Conservation (phyloP, 805 yeast species). For the Monosporozyma aerobia region DNA sequence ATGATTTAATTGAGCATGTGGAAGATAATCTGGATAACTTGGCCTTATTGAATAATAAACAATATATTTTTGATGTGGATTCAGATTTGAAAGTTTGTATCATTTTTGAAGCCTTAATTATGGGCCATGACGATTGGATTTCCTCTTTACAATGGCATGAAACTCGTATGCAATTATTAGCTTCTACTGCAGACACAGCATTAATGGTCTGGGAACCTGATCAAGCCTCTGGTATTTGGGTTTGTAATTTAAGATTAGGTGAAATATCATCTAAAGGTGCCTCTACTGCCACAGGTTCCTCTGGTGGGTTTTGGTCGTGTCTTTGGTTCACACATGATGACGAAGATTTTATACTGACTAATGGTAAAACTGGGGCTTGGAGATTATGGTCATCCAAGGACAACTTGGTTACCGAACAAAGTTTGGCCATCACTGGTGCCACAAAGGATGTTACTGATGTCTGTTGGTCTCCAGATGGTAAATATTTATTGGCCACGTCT, state of each 20-base stretch:
- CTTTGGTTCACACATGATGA: constrained; percentile 52
- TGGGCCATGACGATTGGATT: constrained; percentile 99
- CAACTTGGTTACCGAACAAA: constrained; percentile 35
- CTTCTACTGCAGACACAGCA: constrained; percentile 89
- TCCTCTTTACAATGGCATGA: constrained; percentile 73
- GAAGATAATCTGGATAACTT: constrained; percentile 42
- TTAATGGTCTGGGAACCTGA: constrained; percentile 93
- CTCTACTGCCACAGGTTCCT: constrained; percentile 94
- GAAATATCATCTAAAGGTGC: constrained; percentile 95
- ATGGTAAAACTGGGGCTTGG: constrained; percentile 91
- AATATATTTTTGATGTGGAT: constrained; percentile 45
- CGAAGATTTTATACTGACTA: constrained; percentile 54
- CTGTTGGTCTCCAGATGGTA: constrained; percentile 62
- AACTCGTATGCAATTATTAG: constrained; percentile 48
- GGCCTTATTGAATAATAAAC: constrained; percentile 58
- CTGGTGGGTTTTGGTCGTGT: constrained; percentile 62
- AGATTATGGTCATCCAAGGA: constrained; percentile 52
- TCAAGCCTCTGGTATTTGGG: constrained; percentile 79
- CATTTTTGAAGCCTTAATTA: constrained; percentile 81
- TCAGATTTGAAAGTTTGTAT: constrained; percentile 41
- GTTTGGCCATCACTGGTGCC: constrained; percentile 67
- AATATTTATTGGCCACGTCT: constrained; percentile 66
- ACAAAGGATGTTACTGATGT: constrained; percentile 66
- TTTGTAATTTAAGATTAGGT: constrained; percentile 71
- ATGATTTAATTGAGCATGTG: constrained; percentile 45